Base-by-base conservation (phyloP, 768 basidiomycete species). In the Postia placenta region DNA sequence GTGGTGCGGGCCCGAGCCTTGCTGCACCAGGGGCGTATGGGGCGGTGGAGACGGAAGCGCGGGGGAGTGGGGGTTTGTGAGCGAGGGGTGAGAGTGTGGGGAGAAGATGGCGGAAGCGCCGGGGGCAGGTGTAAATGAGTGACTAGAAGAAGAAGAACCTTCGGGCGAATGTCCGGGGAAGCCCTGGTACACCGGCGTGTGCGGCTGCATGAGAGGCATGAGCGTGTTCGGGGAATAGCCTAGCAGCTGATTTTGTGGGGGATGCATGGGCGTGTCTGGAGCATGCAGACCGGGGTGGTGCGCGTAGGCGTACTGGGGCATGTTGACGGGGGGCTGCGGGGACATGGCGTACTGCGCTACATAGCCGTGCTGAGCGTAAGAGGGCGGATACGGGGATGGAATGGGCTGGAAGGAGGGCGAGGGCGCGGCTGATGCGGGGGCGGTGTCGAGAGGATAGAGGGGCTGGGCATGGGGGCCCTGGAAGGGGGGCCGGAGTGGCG, bases 331-430 rank as follows among this genome's bases (percentile, higher is more conserved):
- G 23, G 57, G 47, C 33, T 71, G 75, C 2, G 69, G 52, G 56
- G 76, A 64, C 62, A 76, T 66, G 58, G 69, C 62, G 66, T 80
- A 80, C 63, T 70, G 76, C 47, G 72, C 70, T 23, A 67, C 59
- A 50, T 70, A 72, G 52, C 60, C 57, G 45, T 56, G 53, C 17
- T 35, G 27, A 22, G 28, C 24, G 5, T 37, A 36, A 19, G 37
- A 15, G 25, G 56, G 19, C 17, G 55, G 58, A 35, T 56, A 48
- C 19, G 55, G 51, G 2, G 47, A 41, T 2, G 59, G 55, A 30
- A 53, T 56, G 12, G 66, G 49, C 62, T 66, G 49, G 53, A 59
- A 56, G 36, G 54, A 14, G 23, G 63, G 46, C 6, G 53, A 43
- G 39, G 56, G n/a, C 23, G 52, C 24, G 42, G 49, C 42, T 35